Percentiles rank a stretch among this genome's conserved stretches.
These are phyloP conservation scores for Leccinum subrobustum DNA, from an alignment of 1,284 basidiomycete species.

Conservation along the genomic window DNA sequence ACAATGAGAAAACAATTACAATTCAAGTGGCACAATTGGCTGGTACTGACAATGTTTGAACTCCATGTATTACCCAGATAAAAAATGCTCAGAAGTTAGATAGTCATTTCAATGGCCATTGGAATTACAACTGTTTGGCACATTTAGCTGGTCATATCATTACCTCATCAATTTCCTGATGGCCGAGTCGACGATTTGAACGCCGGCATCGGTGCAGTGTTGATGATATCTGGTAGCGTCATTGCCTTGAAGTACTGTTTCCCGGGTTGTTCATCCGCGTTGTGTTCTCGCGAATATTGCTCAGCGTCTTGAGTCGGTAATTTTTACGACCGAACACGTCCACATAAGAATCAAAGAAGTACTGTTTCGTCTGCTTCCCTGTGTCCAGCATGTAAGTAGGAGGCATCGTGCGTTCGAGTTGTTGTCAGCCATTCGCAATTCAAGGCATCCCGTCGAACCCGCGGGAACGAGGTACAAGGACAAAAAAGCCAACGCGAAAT, in stretches of 20 bases:
- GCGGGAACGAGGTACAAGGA: neutral
- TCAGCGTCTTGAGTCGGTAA: slow-evolving; percentile 91
- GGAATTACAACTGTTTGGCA: no score
- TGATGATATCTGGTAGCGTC: slow-evolving; percentile 93
- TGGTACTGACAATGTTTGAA: no score
- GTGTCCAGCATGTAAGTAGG: slow-evolving; percentile 93
- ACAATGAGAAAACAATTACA: no score
- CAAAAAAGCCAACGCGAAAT: slow-evolving; percentile 10
- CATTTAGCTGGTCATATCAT: no score
- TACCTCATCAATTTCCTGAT: no score
- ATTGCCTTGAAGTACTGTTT: slow-evolving; percentile 99
- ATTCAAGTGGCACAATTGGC: no score
- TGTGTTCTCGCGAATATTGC: slow-evolving; percentile 94
- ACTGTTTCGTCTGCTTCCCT: slow-evolving; percentile 94
- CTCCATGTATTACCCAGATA: no score
- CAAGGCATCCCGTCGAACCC: neutral
- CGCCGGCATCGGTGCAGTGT: slow-evolving; percentile 87
- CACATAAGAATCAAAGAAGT: slow-evolving; percentile 77
- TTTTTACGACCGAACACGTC: slow-evolving; percentile 87
- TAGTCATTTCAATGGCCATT: no score
- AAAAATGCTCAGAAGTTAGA: no score
- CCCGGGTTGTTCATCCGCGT: slow-evolving; percentile 93
- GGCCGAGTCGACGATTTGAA: slow-evolving; percentile 71
- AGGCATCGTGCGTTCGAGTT: slow-evolving; percentile 60
- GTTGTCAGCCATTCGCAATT: slow-evolving; percentile 3